phyloP scores from a whole-genome alignment of 306 rosid species.

The Adenanthera pavonina region DNA sequence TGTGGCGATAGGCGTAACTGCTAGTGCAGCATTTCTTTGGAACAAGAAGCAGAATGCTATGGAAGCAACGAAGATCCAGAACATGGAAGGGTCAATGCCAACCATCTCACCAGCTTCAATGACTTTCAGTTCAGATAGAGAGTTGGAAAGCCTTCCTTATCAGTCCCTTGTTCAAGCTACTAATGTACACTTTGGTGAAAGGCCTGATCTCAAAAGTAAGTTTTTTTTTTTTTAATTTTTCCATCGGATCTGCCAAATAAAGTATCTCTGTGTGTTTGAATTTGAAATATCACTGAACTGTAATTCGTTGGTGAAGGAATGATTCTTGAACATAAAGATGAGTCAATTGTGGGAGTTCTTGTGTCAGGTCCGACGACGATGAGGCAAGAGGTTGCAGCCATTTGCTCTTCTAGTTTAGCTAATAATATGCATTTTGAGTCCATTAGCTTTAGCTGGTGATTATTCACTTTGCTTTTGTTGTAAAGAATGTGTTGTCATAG shows the following conservation, averaged over 20 bases:
- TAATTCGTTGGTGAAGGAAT: conserved; percentile 42
- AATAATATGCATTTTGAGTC: conserved; percentile 73
- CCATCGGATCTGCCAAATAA: background rate
- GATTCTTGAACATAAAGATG: conserved; percentile 46
- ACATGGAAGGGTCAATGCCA: conserved; percentile 49
- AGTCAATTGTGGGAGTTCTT: conserved; percentile 60
- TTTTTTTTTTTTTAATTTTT: background rate
- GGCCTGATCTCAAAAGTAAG: conserved; percentile 75
- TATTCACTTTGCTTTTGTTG: background rate
- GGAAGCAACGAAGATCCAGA: conserved; percentile 53
- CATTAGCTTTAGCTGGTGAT: conserved; percentile 76
- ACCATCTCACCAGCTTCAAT: conserved; percentile 27
- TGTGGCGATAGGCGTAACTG: conserved; percentile 46
- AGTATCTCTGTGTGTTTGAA: background rate
- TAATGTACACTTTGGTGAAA: conserved; percentile 65
- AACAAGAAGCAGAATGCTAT: conserved; percentile 48
- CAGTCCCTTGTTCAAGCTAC: conserved; percentile 55
- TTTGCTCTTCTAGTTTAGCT: conserved; percentile 63
- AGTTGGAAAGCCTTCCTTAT: conserved; percentile 65
- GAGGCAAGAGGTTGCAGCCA: conserved; percentile 74
- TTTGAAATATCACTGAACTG: background rate
- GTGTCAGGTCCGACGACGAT: conserved; percentile 70
- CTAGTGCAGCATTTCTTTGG: conserved; percentile 55
- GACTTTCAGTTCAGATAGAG: conserved; percentile 41
- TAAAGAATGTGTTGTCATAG: too few species aligned